Percentiles rank a stretch among this genome's conserved stretches.
phyloP scores from a whole-genome alignment of 495 filamentous ascomycete species.

The Talaromyces ruber region DNA sequence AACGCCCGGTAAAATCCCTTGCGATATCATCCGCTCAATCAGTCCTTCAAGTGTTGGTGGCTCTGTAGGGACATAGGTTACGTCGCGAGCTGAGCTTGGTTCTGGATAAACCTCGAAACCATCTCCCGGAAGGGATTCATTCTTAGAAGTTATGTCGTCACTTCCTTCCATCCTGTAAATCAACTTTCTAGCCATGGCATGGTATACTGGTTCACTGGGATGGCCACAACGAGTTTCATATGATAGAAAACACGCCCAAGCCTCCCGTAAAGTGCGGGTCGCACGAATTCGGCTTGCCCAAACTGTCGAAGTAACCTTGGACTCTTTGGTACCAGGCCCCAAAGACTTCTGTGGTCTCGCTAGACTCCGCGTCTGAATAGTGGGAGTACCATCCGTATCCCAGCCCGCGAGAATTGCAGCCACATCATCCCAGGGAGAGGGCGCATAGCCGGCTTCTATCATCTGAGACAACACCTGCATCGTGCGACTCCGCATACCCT shows the following conservation, averaged over 20 bases:
- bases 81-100: constrained; percentile 46
- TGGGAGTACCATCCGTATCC: constrained; percentile 62
- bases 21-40: constrained; percentile 41
- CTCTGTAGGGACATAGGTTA: constrained; percentile 46
- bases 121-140: constrained; percentile 48
- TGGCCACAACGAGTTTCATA: constrained; percentile 33
- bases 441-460: constrained; percentile 55
- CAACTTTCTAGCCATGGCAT: constrained; percentile 55
- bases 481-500: constrained; percentile 51
- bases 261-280: constrained; percentile 62
- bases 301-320: constrained; percentile 16
- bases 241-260: constrained; percentile 60
- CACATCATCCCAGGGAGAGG: constrained; percentile 45
- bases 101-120: constrained; percentile 46
- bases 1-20: constrained; percentile 32
- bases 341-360: constrained; percentile 16
- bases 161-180: constrained; percentile 28
- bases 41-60: constrained; percentile 48
- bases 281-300: constrained; percentile 58
- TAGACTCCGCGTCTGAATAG: constrained; percentile 53
- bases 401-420: constrained; percentile 53
- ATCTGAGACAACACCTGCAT: constrained; percentile 47
- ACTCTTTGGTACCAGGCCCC: constrained; percentile 6
- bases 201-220: constrained; percentile 34
- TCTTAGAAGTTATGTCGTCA: constrained; percentile 13